Evolutionary conservation across 1,284 basidiomycete species (phyloP).

Genomic region (Sutorius eximius): DNA sequence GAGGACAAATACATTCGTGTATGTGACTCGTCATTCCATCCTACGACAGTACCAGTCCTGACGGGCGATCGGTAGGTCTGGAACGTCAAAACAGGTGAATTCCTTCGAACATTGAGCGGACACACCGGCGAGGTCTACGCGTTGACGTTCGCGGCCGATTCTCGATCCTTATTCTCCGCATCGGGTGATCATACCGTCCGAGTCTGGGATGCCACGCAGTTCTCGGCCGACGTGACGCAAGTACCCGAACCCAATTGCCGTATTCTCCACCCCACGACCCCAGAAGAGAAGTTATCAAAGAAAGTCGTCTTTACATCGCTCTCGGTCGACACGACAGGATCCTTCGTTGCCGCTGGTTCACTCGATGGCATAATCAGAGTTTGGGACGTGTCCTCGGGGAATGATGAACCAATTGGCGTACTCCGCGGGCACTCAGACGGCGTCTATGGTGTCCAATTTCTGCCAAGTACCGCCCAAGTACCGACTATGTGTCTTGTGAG

Average conservation of each 20-base stretch:
- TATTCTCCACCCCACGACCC: conserved; percentile 20
- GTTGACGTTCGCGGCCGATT: conserved; percentile 34
- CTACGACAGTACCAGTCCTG: neutral
- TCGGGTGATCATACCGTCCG: conserved; percentile 35
- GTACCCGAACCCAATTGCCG: conserved; percentile 22
- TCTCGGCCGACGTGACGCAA: conserved; percentile 22
- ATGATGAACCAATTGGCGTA: conserved; percentile 20
- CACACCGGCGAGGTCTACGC: conserved; percentile 35
- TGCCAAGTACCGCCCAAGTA: conserved; percentile 8
- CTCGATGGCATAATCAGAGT: conserved; percentile 33
- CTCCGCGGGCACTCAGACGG: conserved; percentile 31
- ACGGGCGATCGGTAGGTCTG: conserved; percentile 23
- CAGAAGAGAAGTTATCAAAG: conserved; percentile 17
- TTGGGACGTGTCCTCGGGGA: conserved; percentile 27
- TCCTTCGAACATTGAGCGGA: conserved; percentile 31
- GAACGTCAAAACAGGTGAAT: conserved; percentile 24
- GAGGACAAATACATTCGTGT: conserved; percentile 35
- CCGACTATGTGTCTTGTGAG: conserved; percentile 28
- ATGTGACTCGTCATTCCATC: conserved; percentile 5
- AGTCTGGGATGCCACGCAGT: conserved; percentile 32
- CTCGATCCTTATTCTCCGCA: conserved; percentile 32
- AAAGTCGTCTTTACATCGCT: conserved; percentile 34
- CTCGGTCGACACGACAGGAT: conserved; percentile 26
- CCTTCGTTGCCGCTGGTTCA: conserved; percentile 35
- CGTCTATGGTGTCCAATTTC: conserved; percentile 35